These are phyloP conservation scores for Phytophthora sp. DNA, from an alignment of 352 stramenopile genomes.

Conservation along the genomic window DNA sequence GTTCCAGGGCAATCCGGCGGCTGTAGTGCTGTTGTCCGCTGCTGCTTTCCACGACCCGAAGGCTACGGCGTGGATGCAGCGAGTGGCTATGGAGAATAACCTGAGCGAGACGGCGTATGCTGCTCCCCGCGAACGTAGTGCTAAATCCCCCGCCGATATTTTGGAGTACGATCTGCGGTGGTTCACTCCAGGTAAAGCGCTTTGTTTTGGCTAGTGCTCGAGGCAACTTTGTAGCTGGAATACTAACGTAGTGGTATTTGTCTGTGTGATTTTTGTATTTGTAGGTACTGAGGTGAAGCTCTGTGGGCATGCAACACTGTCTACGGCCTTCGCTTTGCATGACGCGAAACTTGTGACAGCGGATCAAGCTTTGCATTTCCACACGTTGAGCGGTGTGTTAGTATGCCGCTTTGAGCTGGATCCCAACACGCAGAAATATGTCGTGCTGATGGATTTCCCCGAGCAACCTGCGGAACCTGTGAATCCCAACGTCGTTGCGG, in stretches of 20 bases:
- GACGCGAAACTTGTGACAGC: conserved; percentile 47
- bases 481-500: conserved; percentile 1
- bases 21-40: conserved; percentile 75
- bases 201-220: too few species aligned
- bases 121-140: conserved; percentile 27
- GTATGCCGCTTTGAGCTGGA: conserved; percentile 36
- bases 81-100: conserved; percentile 92
- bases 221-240: background rate
- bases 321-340: conserved; percentile 81
- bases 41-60: conserved; percentile 34
- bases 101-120: conserved; percentile 93
- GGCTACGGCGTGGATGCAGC: conserved; percentile 59
- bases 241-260: conserved; percentile 1
- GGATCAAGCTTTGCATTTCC: conserved; percentile 62
- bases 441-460: conserved; percentile 74
- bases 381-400: conserved; percentile 68
- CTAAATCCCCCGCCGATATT: conserved; percentile 1
- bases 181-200: conserved; percentile 60
- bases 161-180: conserved; percentile 60
- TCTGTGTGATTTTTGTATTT: background rate
- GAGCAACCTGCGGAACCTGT: conserved; percentile 15
- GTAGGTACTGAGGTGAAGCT: conserved; percentile 79
- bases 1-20: conserved; percentile 92
- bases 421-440: conserved; percentile 24
- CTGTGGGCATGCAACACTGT: conserved; percentile 93